Conservation (phyloP, 257 asterid species). For the Nicotiana benthamiana region DNA sequence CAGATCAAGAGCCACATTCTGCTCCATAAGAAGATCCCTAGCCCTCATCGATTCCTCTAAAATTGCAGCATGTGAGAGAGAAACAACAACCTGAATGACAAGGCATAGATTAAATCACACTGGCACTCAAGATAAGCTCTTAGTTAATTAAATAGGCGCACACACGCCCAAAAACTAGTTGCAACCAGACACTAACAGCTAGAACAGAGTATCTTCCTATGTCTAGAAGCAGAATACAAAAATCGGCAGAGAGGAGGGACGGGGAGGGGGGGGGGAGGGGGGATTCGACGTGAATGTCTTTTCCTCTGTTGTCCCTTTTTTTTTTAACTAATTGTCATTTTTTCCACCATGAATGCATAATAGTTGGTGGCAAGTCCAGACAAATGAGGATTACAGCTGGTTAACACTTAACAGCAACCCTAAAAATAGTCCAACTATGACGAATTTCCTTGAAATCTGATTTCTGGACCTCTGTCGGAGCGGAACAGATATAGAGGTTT, state of each 20-base stretch:
- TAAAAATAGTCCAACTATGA: background rate
- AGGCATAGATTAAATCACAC: background rate
- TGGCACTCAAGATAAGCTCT: background rate
- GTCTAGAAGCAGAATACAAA: background rate
- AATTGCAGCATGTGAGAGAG: slow-evolving; percentile 98
- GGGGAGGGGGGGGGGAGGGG: background rate
- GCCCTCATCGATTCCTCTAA: slow-evolving; percentile 98
- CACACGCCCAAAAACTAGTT: background rate
- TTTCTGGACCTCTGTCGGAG: background rate
- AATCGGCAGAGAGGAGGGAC: background rate
- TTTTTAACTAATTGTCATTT: background rate
- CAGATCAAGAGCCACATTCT: slow-evolving; percentile 80
- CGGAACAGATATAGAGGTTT: background rate
- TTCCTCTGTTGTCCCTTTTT: background rate
- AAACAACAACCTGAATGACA: slow-evolving; percentile 83
- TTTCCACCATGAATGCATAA: background rate
- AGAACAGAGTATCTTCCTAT: background rate
- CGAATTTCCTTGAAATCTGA: background rate
- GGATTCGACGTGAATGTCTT: background rate
- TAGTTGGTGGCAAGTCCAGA: background rate
- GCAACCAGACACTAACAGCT: background rate
- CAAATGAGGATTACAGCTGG: background rate
- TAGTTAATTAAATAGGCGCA: background rate
- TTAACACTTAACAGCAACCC: background rate
- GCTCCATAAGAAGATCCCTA: slow-evolving; percentile 89